These are phyloP conservation scores for Lasiodiplodia citricola DNA, from an alignment of 2,329 filamentous ascomycete species.

Conservation along the genomic window DNA sequence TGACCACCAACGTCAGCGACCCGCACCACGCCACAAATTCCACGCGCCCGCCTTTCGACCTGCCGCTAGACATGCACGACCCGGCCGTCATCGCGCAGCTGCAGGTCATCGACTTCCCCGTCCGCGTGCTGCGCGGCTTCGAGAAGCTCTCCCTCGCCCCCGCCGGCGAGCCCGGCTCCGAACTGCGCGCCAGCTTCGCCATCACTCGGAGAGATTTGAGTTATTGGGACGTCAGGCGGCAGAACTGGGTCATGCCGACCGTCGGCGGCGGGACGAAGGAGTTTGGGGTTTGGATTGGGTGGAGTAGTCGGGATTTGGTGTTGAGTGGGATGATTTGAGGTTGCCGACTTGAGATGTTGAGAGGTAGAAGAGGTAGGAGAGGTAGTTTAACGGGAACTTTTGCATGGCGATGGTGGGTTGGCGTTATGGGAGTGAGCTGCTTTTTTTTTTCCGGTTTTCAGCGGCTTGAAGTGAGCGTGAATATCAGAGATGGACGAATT, in stretches of 20 bases:
- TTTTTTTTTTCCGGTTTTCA: background rate
- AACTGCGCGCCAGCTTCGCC: conserved; percentile 41
- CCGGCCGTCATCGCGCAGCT: background rate
- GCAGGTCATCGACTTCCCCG: conserved; percentile 58
- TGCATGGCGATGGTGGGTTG: background rate
- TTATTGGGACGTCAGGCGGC: conserved; percentile 46
- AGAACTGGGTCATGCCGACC: conserved; percentile 45
- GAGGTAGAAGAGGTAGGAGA: background rate
- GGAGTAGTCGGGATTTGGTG: conserved; percentile 23
- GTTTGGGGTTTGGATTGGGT: conserved; percentile 27
- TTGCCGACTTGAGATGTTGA: too few relatives aligned
- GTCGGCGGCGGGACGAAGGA: background rate
- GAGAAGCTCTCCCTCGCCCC: conserved; percentile 48
- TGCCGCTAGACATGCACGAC: background rate
- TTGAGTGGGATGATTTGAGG: conserved; percentile 19
- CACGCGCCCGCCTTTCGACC: background rate
- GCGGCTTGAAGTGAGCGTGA: too few relatives aligned
- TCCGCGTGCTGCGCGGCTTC: conserved; percentile 48
- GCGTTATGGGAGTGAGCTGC: background rate
- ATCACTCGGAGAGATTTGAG: conserved; percentile 49
- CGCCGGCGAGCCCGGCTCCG: conserved; percentile 25
- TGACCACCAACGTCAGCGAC: background rate
- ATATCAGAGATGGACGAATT: too few relatives aligned
- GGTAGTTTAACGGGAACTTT: too few relatives aligned
- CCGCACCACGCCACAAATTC: background rate